Conservation (phyloP, 2,329 filamentous ascomycete species). For the Emergomyces pasteurianus region DNA sequence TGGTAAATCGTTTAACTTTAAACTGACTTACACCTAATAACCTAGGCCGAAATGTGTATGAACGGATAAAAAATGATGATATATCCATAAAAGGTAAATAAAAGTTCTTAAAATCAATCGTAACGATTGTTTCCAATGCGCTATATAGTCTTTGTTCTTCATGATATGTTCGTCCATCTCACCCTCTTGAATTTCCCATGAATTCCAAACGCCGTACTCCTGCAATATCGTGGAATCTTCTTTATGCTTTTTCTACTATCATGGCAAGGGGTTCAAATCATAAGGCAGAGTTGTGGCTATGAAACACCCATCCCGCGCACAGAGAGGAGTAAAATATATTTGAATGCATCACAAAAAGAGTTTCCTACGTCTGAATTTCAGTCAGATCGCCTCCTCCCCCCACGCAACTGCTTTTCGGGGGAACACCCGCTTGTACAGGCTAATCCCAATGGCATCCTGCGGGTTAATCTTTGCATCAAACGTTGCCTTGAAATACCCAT, state of each 20-base stretch:
- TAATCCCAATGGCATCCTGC: constrained; percentile 85
- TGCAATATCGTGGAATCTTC: background rate
- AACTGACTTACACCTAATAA: too few species aligned
- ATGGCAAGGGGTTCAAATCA: background rate
- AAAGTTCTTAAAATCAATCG: too few species aligned
- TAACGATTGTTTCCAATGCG: background rate
- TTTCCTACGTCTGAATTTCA: background rate
- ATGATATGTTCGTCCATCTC: background rate
- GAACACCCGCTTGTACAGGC: constrained; percentile 75
- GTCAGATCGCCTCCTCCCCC: constrained; percentile 18
- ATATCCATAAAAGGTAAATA: background rate
- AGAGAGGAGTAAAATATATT: background rate
- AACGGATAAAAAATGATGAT: background rate
- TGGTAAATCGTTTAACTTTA: background rate
- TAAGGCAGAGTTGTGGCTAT: background rate
- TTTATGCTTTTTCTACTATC: background rate
- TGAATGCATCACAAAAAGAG: too few species aligned
- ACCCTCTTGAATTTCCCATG: background rate
- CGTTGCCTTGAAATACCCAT: constrained; percentile 99
- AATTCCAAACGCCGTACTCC: background rate
- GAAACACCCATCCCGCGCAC: background rate
- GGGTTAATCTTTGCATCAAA: constrained; percentile 96
- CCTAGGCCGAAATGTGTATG: background rate
- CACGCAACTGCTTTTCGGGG: constrained; percentile 53
- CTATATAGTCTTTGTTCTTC: background rate